Percentiles rank a stretch among this genome's conserved stretches.
Conservation (phyloP, 306 rosid species). For the barrel medic (Medicago truncatula) region MtrunA17r5.0-ANR NC_053049.1:37924501-37925000, state of each 20-base stretch:
- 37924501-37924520: constrained; percentile 38
- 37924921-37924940: no score
- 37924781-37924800: no score
- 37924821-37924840: no score
- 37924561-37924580: constrained; percentile 92
- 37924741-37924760: neutral
- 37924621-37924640: constrained; percentile 87
- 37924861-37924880: no score
- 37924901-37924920: no score
- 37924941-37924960: no score
- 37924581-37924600: constrained; percentile 91
- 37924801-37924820: no score
- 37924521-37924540: constrained; percentile 41
- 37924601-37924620: constrained; percentile 89
- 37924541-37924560: constrained; percentile 87
- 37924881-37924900: no score
- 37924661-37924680: constrained; percentile 85
- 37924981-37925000: no score
- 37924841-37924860: no score
- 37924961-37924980: no score
- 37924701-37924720: constrained; percentile 98
- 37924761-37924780: neutral
- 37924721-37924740: constrained; percentile 63
- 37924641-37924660: constrained; percentile 85
- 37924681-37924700: constrained; percentile 93